Base-by-base conservation (phyloP, 2,329 filamentous ascomycete species). In the Phoma sp. region DNA sequence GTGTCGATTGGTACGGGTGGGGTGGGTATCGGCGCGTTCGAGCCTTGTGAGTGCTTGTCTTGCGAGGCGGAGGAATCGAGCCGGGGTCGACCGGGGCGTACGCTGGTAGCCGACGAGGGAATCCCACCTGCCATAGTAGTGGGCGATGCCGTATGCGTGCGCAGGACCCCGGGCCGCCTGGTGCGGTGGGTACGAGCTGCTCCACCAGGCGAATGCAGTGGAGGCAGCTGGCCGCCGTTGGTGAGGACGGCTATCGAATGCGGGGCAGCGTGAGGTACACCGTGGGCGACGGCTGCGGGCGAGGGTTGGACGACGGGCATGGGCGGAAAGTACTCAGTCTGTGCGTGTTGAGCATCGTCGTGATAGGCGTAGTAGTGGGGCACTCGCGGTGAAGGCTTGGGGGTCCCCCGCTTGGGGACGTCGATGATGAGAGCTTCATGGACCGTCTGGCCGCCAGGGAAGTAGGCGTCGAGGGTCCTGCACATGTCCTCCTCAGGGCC, bases 381-480 rank as follows among this genome's bases (percentile, higher is more conserved):
- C 40, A 79, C 71, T 54, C 87, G 82, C 2, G 93, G 93, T 8
- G 92, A 96, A 9, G 90, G 87, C 63, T 88, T 89, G 1, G 93
- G 92, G 0, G 91, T 93, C 55, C 89, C 84, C 48, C 87, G 85
- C 32, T 82, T 78, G 13, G 92, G 91, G 18, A 96, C 86, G 66
- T 98, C 93, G 69, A 99, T 96, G 60, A 97, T 72, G 57, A 99
- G 82, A 7, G 95, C 95, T 70, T 99, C 95, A 48, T 93, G 89
- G 40, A 96, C 88, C 0, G 82, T 86, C 77, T 98, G 95, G 7
- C 93, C 93, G 39, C 89, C 90, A 2, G 93, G 90, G 69, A 87
- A 99, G 74, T 91, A 91, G 14, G 84, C 80, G 69, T 97, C 93
- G 43, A 99, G 78, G 0, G 89, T 89, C 51, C 86, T 82, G 46